A percentile compares a stretch with the other conserved stretches of the same genome.
These are phyloP conservation scores for Amaranthus palmeri DNA, from an alignment of 148 eudicot genomes.

Conservation along the genomic window DNA sequence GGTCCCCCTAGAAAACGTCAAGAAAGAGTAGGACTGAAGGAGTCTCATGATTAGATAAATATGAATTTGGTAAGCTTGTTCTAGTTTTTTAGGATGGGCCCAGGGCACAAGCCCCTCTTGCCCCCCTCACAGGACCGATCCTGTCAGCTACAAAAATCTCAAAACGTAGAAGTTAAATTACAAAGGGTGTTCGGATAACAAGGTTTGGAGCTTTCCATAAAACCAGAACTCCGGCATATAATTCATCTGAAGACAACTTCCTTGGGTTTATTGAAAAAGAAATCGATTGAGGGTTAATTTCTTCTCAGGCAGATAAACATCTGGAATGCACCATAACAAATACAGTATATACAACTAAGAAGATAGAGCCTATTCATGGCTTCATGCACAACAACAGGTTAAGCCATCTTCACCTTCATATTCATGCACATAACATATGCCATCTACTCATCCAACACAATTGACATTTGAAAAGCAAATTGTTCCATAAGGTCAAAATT, in stretches of 20 bases:
- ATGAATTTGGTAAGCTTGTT: too few relatives aligned
- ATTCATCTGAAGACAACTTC: neutral
- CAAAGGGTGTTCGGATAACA: neutral
- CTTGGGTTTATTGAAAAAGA: neutral
- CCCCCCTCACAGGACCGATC: too few relatives aligned
- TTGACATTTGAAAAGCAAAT: neutral
- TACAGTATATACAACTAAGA: neutral
- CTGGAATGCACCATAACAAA: neutral
- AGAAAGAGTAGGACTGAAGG: neutral
- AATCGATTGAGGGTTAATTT: neutral
- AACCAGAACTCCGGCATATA: neutral
- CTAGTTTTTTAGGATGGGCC: too few relatives aligned
- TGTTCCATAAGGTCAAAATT: neutral
- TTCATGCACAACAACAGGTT: slow-evolving; percentile 16
- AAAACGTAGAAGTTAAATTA: neutral
- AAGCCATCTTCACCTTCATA: slow-evolving; percentile 5
- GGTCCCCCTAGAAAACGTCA: neutral
- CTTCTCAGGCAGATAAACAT: neutral
- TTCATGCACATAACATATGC: slow-evolving; percentile 8
- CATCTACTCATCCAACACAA: neutral
- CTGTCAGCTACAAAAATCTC: too few relatives aligned
- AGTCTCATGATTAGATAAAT: too few relatives aligned
- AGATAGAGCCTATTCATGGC: slow-evolving; percentile 1
- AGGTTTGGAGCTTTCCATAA: neutral
- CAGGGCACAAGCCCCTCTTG: too few relatives aligned